These are phyloP conservation scores for Gossypium schwendimanii DNA, from an alignment of 441 rosid genomes.

Conservation along the genomic window DNA sequence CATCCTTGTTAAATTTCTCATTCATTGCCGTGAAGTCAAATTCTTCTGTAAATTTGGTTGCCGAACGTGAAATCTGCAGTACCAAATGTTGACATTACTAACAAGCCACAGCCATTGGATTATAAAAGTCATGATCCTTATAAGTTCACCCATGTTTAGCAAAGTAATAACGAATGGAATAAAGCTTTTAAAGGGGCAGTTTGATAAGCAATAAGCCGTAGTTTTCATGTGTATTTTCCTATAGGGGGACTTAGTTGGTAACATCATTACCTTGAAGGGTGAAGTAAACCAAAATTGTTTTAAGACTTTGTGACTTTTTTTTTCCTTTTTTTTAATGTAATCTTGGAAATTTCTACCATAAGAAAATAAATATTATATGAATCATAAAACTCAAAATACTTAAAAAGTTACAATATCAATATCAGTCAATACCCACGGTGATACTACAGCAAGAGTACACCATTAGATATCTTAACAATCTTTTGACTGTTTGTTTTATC, in stretches of 20 bases:
- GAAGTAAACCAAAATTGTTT: not conserved
- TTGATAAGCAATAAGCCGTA: not conserved
- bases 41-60: conserved; percentile 27
- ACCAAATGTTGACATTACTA: conserved; percentile 2
- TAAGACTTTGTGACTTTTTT: not conserved
- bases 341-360: not conserved
- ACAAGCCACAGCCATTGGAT: not conserved
- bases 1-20: conserved; percentile 37
- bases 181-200: not conserved
- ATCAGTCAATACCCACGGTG: not conserved
- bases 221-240: not conserved
- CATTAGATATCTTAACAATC: not conserved
- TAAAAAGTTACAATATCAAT: not conserved
- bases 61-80: conserved; percentile 21
- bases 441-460: not conserved
- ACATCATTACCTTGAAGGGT: not conserved
- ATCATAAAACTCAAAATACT: not conserved
- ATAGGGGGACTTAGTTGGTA: not conserved
- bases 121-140: not conserved
- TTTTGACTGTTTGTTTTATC: not conserved
- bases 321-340: not conserved
- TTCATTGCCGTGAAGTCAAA: conserved; percentile 37
- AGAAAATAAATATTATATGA: not conserved
- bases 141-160: not conserved
- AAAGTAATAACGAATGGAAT: not conserved